Conservation (phyloP, 345 rosid species). For the Ricinus communis region DNA sequence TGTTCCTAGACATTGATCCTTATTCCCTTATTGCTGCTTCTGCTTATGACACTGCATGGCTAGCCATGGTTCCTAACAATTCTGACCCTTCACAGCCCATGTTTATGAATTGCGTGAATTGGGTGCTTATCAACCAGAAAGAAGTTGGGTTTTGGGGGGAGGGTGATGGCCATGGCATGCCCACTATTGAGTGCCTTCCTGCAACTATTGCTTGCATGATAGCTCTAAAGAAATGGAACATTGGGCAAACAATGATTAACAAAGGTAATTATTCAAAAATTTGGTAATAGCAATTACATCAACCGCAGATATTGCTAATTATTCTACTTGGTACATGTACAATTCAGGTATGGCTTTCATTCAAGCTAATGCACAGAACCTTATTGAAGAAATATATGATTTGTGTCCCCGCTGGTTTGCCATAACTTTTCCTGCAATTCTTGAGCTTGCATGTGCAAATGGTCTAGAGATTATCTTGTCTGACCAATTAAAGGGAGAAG, state of each 20-base stretch:
- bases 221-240: slow-evolving; percentile 53
- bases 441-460: slow-evolving; percentile 44
- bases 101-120: slow-evolving; percentile 54
- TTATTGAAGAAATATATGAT: slow-evolving; percentile 23
- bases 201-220: slow-evolving; percentile 54
- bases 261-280: slow-evolving; percentile 33
- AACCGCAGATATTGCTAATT: no score
- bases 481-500: neutral
- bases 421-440: slow-evolving; percentile 47
- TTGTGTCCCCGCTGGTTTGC: slow-evolving; percentile 56
- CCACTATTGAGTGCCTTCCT: slow-evolving; percentile 38
- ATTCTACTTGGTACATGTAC: no score
- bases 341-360: slow-evolving; percentile 42
- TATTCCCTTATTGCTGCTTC: slow-evolving; percentile 42
- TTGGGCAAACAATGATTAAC: slow-evolving; percentile 17
- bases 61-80: slow-evolving; percentile 48
- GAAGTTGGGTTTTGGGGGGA: slow-evolving; percentile 58
- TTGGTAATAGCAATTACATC: no score
- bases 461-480: slow-evolving; percentile 41
- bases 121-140: slow-evolving; percentile 53
- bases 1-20: slow-evolving; percentile 23
- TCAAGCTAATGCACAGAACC: slow-evolving; percentile 32
- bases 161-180: slow-evolving; percentile 27
- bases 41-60: slow-evolving; percentile 64
- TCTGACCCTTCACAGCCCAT: slow-evolving; percentile 33